Percentiles rank a stretch among this genome's conserved stretches.
Evolutionary conservation across 2,329 filamentous ascomycete genomes (phyloP).

Genomic region (Coniochaeta sp.): DNA sequence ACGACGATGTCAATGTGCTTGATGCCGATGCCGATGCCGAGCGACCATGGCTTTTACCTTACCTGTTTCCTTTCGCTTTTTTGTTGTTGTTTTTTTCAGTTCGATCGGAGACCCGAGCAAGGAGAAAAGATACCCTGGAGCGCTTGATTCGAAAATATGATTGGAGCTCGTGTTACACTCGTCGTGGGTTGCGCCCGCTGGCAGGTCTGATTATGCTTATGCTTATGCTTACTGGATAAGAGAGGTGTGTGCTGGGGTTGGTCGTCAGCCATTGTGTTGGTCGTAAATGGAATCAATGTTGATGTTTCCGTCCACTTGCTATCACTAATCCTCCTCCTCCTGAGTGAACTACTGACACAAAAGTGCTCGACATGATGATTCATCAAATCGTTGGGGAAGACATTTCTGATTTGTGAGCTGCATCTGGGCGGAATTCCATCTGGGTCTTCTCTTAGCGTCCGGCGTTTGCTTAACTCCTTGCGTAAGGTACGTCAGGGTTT

Average conservation of each 20-base stretch:
- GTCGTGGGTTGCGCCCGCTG: neutral
- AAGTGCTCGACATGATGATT: neutral
- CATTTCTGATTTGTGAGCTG: neutral
- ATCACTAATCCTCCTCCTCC: neutral
- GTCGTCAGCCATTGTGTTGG: neutral
- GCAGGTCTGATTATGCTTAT: neutral
- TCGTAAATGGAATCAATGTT: neutral
- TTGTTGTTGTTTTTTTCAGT: neutral
- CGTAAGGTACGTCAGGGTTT: neutral
- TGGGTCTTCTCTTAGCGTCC: neutral
- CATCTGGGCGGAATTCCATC: neutral
- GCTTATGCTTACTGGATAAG: too few relatives aligned
- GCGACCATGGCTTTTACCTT: too few relatives aligned
- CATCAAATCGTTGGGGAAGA: neutral
- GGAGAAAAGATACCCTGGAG: neutral
- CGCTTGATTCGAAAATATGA: neutral
- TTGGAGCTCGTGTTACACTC: neutral
- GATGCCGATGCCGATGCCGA: neutral
- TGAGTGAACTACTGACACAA: neutral
- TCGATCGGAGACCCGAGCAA: neutral
- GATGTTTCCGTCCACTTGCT: neutral
- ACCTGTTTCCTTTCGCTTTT: too few relatives aligned
- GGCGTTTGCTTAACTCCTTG: neutral
- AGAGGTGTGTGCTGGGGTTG: too few relatives aligned
- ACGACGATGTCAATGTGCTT: neutral